These are phyloP conservation scores for Rubia yunnanensis DNA, from an alignment of 257 asterid genomes.

Conservation along the genomic window DNA sequence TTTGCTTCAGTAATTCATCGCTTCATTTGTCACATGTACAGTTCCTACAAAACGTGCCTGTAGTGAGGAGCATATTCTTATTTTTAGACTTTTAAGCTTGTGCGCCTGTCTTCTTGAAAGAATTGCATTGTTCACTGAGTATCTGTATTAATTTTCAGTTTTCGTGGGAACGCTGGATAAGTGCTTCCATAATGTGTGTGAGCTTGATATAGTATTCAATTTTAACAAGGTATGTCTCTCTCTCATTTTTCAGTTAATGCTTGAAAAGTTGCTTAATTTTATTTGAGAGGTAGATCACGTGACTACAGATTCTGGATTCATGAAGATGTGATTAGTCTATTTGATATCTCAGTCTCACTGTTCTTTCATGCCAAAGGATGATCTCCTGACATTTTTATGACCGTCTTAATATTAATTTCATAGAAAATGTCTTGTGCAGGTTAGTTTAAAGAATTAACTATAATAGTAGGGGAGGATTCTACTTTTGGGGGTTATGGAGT, in stretches of 20 bases:
- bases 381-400: background rate
- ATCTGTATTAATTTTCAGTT: constrained; percentile 38
- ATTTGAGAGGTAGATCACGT: too few relatives aligned
- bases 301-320: background rate
- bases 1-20: background rate
- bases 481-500: background rate
- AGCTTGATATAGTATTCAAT: constrained; percentile 84
- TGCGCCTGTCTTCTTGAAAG: background rate
- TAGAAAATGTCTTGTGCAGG: background rate
- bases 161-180: constrained; percentile 92
- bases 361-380: background rate
- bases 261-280: background rate
- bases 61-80: background rate
- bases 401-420: background rate
- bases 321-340: background rate
- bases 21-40: background rate
- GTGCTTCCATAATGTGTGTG: constrained; percentile 87
- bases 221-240: constrained; percentile 67
- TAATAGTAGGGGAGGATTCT: background rate
- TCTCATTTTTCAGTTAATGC: constrained; percentile 2
- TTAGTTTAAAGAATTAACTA: background rate
- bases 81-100: background rate
- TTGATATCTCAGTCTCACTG: background rate
- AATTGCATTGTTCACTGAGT: background rate
- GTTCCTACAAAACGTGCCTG: background rate